phyloP scores from a whole-genome alignment of 1,284 basidiomycete genomes.

The Cutaneotrichosporon sp. region DNA sequence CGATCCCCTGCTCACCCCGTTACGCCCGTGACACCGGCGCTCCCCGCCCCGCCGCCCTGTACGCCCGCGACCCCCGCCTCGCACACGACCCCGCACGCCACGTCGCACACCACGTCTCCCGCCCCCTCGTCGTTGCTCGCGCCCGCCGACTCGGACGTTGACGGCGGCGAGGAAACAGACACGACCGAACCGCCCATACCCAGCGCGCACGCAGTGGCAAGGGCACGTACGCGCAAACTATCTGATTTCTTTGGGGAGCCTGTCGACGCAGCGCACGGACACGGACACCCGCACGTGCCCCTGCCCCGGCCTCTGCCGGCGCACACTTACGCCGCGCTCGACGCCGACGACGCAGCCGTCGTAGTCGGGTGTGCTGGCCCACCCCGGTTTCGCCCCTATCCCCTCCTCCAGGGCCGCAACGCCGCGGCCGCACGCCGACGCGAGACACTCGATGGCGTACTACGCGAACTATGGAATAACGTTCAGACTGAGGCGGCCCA shows the following conservation, averaged over 20 bases:
- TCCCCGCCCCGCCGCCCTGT: background rate
- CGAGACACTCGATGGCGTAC: slow-evolving; percentile 31
- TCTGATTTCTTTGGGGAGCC: slow-evolving; percentile 31
- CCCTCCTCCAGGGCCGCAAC: no score
- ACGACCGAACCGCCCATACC: background rate
- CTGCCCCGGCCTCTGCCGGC: background rate
- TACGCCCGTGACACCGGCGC: background rate
- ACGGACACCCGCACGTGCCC: background rate
- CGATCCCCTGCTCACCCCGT: background rate
- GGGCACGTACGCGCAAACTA: slow-evolving; percentile 23
- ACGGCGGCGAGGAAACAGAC: no score
- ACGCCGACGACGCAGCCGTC: no score
- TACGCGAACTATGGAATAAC: slow-evolving; percentile 33
- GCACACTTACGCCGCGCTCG: background rate
- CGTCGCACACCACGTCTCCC: background rate
- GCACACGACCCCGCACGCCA: background rate
- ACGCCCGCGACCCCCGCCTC: background rate
- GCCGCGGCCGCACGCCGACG: slow-evolving; percentile 7
- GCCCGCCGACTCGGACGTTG: background rate
- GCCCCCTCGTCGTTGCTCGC: background rate
- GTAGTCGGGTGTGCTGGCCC: background rate
- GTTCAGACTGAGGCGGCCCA: slow-evolving; percentile 22
- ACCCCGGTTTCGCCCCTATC: no score
- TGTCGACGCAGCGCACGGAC: slow-evolving; percentile 2
- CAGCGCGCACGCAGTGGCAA: background rate